These are phyloP conservation scores for Alternaria rosae DNA, from an alignment of 2,329 filamentous ascomycete genomes.

Conservation along the genomic window DNA sequence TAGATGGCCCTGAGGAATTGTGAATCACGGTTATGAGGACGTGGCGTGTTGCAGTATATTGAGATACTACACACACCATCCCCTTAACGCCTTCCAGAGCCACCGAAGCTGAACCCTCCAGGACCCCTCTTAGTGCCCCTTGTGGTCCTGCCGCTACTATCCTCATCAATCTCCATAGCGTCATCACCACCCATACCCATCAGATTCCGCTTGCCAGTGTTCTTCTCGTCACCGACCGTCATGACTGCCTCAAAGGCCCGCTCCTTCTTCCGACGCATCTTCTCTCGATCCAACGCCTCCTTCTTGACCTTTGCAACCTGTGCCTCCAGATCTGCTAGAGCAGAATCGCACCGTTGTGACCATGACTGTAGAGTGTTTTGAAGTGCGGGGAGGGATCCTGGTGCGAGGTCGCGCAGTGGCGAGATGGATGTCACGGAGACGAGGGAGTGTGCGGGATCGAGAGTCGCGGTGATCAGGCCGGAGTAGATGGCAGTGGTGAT, in stretches of 20 bases:
- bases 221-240: slow-evolving; percentile 38
- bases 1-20: not conserved
- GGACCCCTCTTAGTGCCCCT: slow-evolving; percentile 43
- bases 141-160: slow-evolving; percentile 33
- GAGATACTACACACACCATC: slow-evolving; percentile 9
- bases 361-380: slow-evolving; percentile 74
- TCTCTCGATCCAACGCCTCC: slow-evolving; percentile 51
- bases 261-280: slow-evolving; percentile 53
- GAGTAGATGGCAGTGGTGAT: slow-evolving; percentile 89
- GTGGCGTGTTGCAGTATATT: not conserved
- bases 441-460: slow-evolving; percentile 77
- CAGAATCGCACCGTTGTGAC: slow-evolving; percentile 77
- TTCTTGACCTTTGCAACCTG: slow-evolving; percentile 73
- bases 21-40: not conserved
- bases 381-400: slow-evolving; percentile 73
- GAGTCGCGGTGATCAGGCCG: slow-evolving; percentile 79
- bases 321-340: slow-evolving; percentile 76
- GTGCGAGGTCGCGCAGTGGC: slow-evolving; percentile 84
- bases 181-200: slow-evolving; percentile 37
- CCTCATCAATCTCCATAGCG: slow-evolving; percentile 50
- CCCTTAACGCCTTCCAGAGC: slow-evolving; percentile 37
- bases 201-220: slow-evolving; percentile 29
- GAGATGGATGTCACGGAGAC: slow-evolving; percentile 83
- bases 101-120: slow-evolving; percentile 34
- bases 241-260: slow-evolving; percentile 47